phyloP scores from a whole-genome alignment of 805 yeast species.

The Torulaspora franciscae region DNA sequence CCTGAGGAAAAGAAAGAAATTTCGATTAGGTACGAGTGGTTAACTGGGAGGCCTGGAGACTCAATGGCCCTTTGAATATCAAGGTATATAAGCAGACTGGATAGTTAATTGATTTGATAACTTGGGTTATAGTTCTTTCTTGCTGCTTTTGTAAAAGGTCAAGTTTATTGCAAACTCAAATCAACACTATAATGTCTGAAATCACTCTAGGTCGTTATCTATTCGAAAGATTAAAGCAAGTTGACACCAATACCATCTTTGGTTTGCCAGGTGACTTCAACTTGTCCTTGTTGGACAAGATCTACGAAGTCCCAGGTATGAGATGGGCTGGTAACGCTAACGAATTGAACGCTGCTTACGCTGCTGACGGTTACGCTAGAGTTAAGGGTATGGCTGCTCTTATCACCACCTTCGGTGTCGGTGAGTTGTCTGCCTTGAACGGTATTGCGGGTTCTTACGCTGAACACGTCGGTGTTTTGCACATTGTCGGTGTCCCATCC shows the following conservation, averaged over 20 bases:
- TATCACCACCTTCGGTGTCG: conserved; percentile 87
- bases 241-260: conserved; percentile 64
- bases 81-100: conserved; percentile 1
- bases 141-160: neutral
- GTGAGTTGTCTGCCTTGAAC: conserved; percentile 78
- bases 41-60: neutral
- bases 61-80: neutral
- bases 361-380: conserved; percentile 86
- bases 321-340: conserved; percentile 91
- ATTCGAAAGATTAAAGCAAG: conserved; percentile 73
- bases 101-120: neutral
- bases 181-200: conserved; percentile 34
- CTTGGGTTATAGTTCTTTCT: neutral
- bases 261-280: conserved; percentile 85
- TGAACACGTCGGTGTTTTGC: conserved; percentile 81
- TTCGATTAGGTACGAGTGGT: conserved; percentile 3
- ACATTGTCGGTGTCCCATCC: conserved; percentile 84
- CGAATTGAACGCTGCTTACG: conserved; percentile 77
- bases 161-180: conserved; percentile 5
- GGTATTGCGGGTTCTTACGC: conserved; percentile 88
- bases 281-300: conserved; percentile 62
- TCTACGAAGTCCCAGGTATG: conserved; percentile 67
- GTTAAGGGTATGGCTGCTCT: conserved; percentile 70
- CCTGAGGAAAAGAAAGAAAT: conserved; percentile 6
- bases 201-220: conserved; percentile 71